These are phyloP conservation scores for Physocladia obscura DNA, from an alignment of 192 early-diverging fungal genomes.

Conservation along the genomic window DNA sequence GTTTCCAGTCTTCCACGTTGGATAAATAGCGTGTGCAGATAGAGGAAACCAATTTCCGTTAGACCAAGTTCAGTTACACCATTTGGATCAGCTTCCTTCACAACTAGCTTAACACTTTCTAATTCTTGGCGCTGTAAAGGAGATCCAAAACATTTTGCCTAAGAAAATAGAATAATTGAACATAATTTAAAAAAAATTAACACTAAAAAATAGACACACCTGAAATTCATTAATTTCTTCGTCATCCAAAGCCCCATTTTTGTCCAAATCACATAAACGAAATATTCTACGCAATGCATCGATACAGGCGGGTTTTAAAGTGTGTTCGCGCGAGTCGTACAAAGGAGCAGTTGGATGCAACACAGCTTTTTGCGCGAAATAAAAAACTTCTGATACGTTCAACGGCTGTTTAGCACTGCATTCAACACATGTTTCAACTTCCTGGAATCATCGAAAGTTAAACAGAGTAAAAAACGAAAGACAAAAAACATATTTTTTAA, in stretches of 20 bases:
- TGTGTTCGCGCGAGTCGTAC: conserved; percentile 91
- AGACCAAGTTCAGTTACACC: conserved; percentile 85
- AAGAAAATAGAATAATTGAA: too few relatives aligned
- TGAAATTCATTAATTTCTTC: conserved; percentile 96
- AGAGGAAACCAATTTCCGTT: conserved; percentile 91
- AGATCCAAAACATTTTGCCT: conserved; percentile 94
- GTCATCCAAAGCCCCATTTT: conserved; percentile 88
- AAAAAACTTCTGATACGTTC: conserved; percentile 99
- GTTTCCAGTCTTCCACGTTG: conserved; percentile 96
- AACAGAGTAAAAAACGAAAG: not conserved
- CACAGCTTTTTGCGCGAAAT: conserved; percentile 99
- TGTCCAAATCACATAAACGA: conserved; percentile 91
- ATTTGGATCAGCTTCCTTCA: conserved; percentile 79
- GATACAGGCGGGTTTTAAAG: conserved; percentile 83
- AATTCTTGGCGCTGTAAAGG: conserved; percentile 94
- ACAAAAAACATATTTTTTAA: too few relatives aligned
- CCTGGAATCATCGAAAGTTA: conserved; percentile 52
- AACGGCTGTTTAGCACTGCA: conserved; percentile 94
- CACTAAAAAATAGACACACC: too few relatives aligned
- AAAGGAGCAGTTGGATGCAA: conserved; percentile 94
- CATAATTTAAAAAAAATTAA: too few relatives aligned
- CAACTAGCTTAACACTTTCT: conserved; percentile 93
- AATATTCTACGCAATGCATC: conserved; percentile 93
- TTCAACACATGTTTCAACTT: conserved; percentile 98
- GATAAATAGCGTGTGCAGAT: conserved; percentile 93